Base-by-base conservation (phyloP, 805 yeast species). In the Ogataea angusta region DNA sequence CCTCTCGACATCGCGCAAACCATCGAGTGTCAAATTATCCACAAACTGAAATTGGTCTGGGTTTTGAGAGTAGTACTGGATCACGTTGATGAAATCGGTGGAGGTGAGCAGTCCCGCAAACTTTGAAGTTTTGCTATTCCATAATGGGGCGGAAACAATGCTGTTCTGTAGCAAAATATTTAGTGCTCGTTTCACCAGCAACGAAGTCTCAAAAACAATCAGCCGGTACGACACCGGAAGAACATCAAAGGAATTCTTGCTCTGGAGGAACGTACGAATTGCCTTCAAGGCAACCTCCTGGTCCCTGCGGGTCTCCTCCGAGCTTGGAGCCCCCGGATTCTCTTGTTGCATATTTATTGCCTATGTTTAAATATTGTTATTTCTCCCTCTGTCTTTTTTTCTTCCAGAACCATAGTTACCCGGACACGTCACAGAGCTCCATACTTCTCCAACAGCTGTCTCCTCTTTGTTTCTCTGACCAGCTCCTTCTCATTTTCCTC, bases 21-120 rank as follows among this genome's bases (percentile, higher is more conserved):
- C 96, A 55, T 86, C 87, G 48, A 91, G 69, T 4, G 91, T 88
- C 53, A 90, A 67, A 52, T 80, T 82, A 59, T 90, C 96, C 32
- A 91, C 91, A 51, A 85, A 74, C 58, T 89, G 95, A 57, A 87
- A 82, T 58, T 86, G 80, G 49, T 88, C 95, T 0, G 96, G 95
- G 53, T 78, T 76, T 54, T 87, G 93, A 57, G 87, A 84, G 65
- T 90, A 91, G 65, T 90, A 93, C 60, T 89, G 95, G 47, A 93
- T 88, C 39, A 91, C 97, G 54, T 93, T 91, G 50, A 93, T 85
- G 63, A 89, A 93, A 67, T 93, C 99, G 29, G 85, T 78, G 13
- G 95, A 80, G 4, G 98, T 93, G 54, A 93, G 70, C 47, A 93
- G 74, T 3, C 99, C 99, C 2, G 97, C 97, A 69, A 93, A 93